A percentile compares a stretch with the other conserved stretches of the same genome.
These are phyloP conservation scores for Piloderma croceum DNA, from an alignment of 768 basidiomycete genomes.

Conservation along the genomic window DNA sequence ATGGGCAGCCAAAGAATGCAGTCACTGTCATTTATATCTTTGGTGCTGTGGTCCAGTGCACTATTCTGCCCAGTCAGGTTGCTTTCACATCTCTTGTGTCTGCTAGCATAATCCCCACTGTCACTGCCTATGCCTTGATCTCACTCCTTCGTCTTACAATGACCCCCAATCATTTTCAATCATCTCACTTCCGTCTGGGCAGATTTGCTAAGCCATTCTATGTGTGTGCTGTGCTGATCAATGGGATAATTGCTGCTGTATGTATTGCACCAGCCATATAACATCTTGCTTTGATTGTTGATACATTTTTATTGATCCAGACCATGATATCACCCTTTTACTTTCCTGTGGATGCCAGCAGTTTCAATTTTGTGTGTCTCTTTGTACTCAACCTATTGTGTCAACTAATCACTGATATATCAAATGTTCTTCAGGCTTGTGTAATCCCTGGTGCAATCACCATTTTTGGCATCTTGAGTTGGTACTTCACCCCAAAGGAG, in stretches of 20 bases:
- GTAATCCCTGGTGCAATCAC: slow-evolving; percentile 79
- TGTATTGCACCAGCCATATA: slow-evolving; percentile 22
- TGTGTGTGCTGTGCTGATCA: slow-evolving; percentile 61
- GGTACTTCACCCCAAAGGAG: slow-evolving; percentile 74
- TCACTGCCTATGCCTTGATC: slow-evolving; percentile 84
- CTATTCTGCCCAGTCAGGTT: slow-evolving; percentile 47
- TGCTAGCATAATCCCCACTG: slow-evolving; percentile 59
- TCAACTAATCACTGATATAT: background rate
- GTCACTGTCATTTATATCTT: slow-evolving; percentile 77
- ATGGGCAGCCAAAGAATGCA: slow-evolving; percentile 78
- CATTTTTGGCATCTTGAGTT: slow-evolving; percentile 68
- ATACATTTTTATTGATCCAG: slow-evolving; percentile 31
- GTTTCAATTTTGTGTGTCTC: slow-evolving; percentile 78
- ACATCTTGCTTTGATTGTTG: slow-evolving; percentile 1
- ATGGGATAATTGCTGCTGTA: slow-evolving; percentile 67
- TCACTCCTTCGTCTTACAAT: slow-evolving; percentile 67
- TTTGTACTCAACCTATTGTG: background rate
- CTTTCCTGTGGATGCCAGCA: slow-evolving; percentile 72
- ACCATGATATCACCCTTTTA: slow-evolving; percentile 82
- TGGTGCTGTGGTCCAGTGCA: slow-evolving; percentile 38
- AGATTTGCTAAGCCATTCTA: slow-evolving; percentile 65
- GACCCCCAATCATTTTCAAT: slow-evolving; percentile 71
- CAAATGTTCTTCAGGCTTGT: slow-evolving; percentile 45
- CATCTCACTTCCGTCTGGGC: slow-evolving; percentile 71
- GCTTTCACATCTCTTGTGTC: slow-evolving; percentile 53